phyloP scores from a whole-genome alignment of 805 yeast genomes.

The Yarrowia yakushimensis region DNA sequence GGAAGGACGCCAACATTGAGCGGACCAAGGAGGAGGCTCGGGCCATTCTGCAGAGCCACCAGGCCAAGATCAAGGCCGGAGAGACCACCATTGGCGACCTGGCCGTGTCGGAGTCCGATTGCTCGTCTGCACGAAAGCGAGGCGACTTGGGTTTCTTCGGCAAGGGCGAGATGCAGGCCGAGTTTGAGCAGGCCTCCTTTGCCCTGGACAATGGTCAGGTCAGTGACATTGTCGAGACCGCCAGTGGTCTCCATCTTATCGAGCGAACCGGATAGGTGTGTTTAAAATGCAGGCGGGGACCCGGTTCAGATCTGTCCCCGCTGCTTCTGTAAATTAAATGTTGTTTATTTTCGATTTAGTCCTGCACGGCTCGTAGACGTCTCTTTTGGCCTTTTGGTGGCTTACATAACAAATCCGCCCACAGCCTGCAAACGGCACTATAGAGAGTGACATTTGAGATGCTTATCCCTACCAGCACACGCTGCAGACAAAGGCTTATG shows the following conservation, averaged over 20 bases:
- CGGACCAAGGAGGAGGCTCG: conserved; percentile 77
- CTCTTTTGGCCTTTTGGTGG: not conserved
- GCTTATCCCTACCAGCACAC: not conserved
- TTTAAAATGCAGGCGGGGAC: not conserved
- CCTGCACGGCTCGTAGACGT: not conserved
- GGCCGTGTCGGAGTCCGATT: conserved; percentile 82
- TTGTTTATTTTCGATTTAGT: not conserved
- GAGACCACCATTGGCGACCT: conserved; percentile 63
- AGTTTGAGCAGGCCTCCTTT: conserved; percentile 86
- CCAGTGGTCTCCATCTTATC: conserved; percentile 85
- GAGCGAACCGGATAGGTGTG: conserved; percentile 65
- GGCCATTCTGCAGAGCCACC: conserved; percentile 54
- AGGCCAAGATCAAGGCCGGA: conserved; percentile 59
- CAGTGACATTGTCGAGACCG: conserved; percentile 80
- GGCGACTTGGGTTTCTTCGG: conserved; percentile 92
- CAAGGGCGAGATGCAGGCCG: conserved; percentile 91
- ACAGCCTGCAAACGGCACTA: not conserved
- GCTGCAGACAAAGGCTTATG: conserved; percentile 25
- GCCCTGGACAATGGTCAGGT: conserved; percentile 76
- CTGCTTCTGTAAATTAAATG: conserved; percentile 2
- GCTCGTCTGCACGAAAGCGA: conserved; percentile 77
- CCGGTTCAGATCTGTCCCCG: not conserved
- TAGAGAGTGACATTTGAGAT: not conserved
- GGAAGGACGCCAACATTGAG: conserved; percentile 77
- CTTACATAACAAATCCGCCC: not conserved